Base-by-base conservation (phyloP, 2,329 filamentous ascomycete species). In the Trichophyton benhamiae region DNA sequence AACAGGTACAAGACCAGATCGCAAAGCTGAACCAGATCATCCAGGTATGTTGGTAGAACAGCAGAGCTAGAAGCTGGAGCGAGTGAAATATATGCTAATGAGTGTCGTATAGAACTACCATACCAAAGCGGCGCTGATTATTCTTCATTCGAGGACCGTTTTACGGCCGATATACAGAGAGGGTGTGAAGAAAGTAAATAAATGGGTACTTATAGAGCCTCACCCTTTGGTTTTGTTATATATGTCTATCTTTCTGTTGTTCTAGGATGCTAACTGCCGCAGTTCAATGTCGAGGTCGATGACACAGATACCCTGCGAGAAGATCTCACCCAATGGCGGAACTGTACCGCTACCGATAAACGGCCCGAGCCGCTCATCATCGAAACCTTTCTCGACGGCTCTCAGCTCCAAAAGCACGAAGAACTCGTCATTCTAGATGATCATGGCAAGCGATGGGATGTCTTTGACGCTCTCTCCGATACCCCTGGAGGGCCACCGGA, bases 211-310 rank as follows among this genome's bases (percentile, higher is more conserved):
- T 13, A n/a, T 11, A 22, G 7, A 3, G 20, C 22, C 17, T 22
- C 6, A 17, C 1, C n/a, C 33, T 36, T 44, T 8, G 3, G 9
- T 38, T n/a, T 42, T 8, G 15, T 13, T 42, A 22, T 11, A 25
- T 22, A 22, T 20, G 15, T 7, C 27, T 44, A 38, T 38, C 11
- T 38, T 13, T 13, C 9, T 38, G 3, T 38, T 13, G 33, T 8
- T 42, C n/a, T 41, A n/a, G 30, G 27, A 22, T 58, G 22, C 36
- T 58, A 58, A 58, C 55, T 3, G 6, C 13, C 11, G 53, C 69
- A 97, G 94, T 99, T 96, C 76, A 95, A 96, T 78, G 85, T 96
- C 67, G 88, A 96, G 67, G 87, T 96, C 52, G 88, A 95, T 68
- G 94, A 99, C 68, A 92, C 92, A 65, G 89, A 96, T 70, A 85